Percentiles rank a stretch among this genome's conserved stretches.
Conservation (phyloP, 2,329 filamentous ascomycete species). For the Alternaria conjuncta region DNA sequence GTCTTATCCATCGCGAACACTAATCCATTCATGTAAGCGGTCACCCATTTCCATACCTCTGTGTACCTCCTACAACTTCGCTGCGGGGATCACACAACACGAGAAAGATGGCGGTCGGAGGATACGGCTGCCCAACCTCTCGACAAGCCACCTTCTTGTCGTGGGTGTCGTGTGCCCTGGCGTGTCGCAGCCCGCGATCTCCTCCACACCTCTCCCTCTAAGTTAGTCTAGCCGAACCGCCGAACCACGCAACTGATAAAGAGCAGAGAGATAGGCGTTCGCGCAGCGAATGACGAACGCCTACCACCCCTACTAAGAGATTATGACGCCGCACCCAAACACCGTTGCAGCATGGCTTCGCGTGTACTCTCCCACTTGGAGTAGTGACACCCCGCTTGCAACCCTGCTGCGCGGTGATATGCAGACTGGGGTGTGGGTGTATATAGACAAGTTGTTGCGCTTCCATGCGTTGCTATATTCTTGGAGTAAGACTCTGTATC, state of each 20-base stretch:
- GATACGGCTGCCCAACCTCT: neutral
- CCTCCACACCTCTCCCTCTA: conserved; percentile 8
- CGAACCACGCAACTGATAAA: conserved; percentile 14
- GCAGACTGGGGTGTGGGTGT: neutral
- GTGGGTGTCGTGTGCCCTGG: neutral
- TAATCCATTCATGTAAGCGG: neutral
- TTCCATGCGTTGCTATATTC: neutral
- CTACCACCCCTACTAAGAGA: conserved; percentile 12
- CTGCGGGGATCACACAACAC: neutral
- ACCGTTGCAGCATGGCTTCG: conserved; percentile 1
- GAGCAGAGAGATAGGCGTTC: conserved; percentile 16
- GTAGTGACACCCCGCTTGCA: conserved; percentile 2
- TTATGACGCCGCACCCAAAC: neutral
- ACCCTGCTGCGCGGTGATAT: neutral
- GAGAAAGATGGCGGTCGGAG: neutral
- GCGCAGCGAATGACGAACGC: neutral
- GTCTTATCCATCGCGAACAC: neutral
- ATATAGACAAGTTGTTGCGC: neutral
- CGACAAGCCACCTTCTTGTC: neutral
- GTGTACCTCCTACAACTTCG: no score
- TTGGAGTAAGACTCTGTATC: neutral
- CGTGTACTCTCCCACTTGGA: conserved; percentile 4
- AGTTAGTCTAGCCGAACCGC: conserved; percentile 9
- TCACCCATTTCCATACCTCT: neutral
- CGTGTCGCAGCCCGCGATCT: neutral